Evolutionary conservation across 305 asterid species (phyloP), one percentile per base, ranked within the genome.

Genomic region (Fraxinus greggii): DNA sequence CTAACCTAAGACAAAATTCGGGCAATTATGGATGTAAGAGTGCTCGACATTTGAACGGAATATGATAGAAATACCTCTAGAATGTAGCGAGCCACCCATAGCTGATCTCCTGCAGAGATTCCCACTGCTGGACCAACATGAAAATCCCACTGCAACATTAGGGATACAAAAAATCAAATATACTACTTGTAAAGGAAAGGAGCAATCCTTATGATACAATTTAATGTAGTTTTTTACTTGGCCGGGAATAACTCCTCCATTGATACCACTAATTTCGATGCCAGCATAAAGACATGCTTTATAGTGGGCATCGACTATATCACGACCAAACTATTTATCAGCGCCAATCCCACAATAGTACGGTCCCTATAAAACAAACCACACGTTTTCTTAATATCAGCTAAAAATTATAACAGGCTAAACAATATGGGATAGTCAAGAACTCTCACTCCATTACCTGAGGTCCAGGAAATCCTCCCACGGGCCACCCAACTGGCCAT

Each of bases 211-310:
- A 6, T 35, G 38, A 35, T 35, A 35, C 10, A 42, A 42, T 10
- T 35, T 35, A 35, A 35, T 35, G 38, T 35, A 35, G 38, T 9
- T 42, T 33, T 42, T 73, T 86, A 89, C 97, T 92, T 93, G 94
- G 13, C 93, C 94, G 0, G 97, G 97, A 97, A 93, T 92, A 32
- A 92, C 98, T 76, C 92, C 97, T 6, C 93, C 97, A 7, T 93
- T 93, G 61, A 93, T 92, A 35, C 38, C 8, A 35, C 38, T 88
- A 3, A 93, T 91, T 82, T 92, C 91, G 61, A 35, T 35, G 10
- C 95, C 97, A 0, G 97, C 97, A 36, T 93, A 92, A 8, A 92
- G 86, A 61, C 94, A 93, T 0, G 97, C 93, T 75, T 93, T 93
- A 82, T 91, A 93, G 77, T 91, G 97, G 38, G 98, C 83, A 42